Base-by-base conservation (phyloP, 805 yeast genomes). In the Barnettozyma botsteinii region DNA sequence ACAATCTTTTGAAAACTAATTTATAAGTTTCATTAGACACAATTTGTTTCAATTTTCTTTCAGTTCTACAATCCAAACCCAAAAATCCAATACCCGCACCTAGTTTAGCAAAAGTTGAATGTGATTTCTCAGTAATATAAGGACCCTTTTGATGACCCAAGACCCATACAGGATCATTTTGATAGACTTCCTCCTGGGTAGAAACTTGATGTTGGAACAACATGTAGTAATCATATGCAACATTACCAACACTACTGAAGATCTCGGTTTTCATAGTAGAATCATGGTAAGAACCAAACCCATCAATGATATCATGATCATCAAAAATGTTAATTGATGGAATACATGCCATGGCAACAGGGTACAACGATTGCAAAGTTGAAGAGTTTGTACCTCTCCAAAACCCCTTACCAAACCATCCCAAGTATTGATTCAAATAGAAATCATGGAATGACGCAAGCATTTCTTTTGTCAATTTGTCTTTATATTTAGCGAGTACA, bases 251-350 rank as follows among this genome's bases (percentile, higher is more conserved):
- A 11, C 81, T 75, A 41, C 62, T 58, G 57, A 91, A 85, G 8
- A 85, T 73, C 1, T 77, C 79, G 29, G 78, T 75, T 3, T 53
- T 52, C 96, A 87, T 88, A 25, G 95, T 85, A 1, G 61, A 41
- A 49, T 87, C 84, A 35, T 71, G 69, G 60, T 91, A 91, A 0
- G 96, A 85, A 3, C 98, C 98, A 63, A 78, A 91, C 3, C 98
- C 98, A 57, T 91, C 98, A 50, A 93, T 89, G 38, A 91, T 85
- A 60, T 93, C 98, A 62, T 91, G 98, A 60, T 91, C 98, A 60
- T 91, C 98, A 63, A 67, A 89, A 24, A 91, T 76, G 60, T 89
- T 91, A 40, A 91, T 70, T 26, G 82, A 73, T 6, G 98, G 98
- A 47, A 91, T 89, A 34, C 77, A 77, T 0, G 94, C 79, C 67